Evolutionary conservation across 495 filamentous ascomycete genomes (phyloP), one percentile per base, ranked within the genome.

Genomic region (Hyaloscypha finlandica): DNA sequence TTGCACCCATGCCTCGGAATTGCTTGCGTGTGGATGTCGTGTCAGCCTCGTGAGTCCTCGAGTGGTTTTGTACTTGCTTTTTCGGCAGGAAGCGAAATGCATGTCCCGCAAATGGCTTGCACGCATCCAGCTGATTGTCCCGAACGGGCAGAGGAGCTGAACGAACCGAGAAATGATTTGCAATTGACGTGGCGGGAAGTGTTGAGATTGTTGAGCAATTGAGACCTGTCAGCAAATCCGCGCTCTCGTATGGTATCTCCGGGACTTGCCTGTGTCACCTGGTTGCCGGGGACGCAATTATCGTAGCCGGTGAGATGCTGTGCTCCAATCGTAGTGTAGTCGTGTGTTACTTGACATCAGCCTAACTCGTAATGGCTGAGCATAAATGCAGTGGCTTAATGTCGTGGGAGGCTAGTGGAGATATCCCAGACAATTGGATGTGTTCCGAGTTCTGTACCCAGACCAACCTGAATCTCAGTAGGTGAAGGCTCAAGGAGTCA

Each of bases 41-140:
- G 53, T 56, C 53, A 56, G n/a, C 20, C 53, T 29, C 53, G 53
- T 56, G 53, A 32, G 25, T 16, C 53, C 51, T 48, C 16, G 6
- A 48, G 16, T 48, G 16, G 42, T 6, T 48, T 48, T 19, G 42
- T 45, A 12, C 42, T 48, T 48, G 42, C 42, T 48, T 48, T 48
- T 48, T 6, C 42, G 42, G 42, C 0, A 48, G 16, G 2, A 48
- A 48, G 42, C 42, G 42, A 48, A 12, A 48, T 48, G 8, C 42
- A 4, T 48, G 42, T 48, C 4, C 42, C 16, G 11, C 42, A 19
- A 16, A 19, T 48, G 42, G 42, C 42, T 16, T 48, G 11, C 4
- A 4, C 9, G 11, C 9, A 4, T 19, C 4, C 42, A 48, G 42
- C 42, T 48, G 42, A 19, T 12, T 4, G 35, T 12, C 35, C 35